Evolutionary conservation across 1,284 basidiomycete species (phyloP).

Genomic region (Fistulinella cinereoalba): DNA sequence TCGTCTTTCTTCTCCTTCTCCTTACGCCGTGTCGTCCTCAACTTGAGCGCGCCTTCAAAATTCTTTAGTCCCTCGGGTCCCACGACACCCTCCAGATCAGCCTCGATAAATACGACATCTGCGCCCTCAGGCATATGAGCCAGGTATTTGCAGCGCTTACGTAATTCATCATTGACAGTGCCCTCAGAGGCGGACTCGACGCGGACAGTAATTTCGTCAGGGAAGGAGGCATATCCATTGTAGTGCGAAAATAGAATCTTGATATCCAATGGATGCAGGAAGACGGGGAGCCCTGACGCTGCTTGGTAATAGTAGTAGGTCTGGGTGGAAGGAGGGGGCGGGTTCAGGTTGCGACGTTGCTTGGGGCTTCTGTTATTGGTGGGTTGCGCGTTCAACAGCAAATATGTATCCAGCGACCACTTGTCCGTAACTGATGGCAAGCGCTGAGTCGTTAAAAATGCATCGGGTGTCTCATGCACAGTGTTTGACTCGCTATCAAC

Average conservation of each 20-base stretch:
- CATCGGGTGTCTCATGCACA: conserved; percentile 44
- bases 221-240: conserved; percentile 81
- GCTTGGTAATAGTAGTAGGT: conserved; percentile 97
- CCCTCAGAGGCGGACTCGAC: conserved; percentile 78
- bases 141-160: conserved; percentile 94
- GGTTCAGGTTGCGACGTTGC: conserved; percentile 74
- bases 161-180: conserved; percentile 86
- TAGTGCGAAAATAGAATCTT: conserved; percentile 88
- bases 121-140: conserved; percentile 88
- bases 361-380: conserved; percentile 42
- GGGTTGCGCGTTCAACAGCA: conserved; percentile 20
- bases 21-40: conserved; percentile 70
- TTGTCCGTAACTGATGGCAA: conserved; percentile 10
- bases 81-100: conserved; percentile 77
- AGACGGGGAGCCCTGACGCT: conserved; percentile 87
- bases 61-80: conserved; percentile 67
- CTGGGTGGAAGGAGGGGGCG: conserved; percentile 75
- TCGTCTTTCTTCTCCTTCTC: conserved; percentile 84
- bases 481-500: conserved; percentile 25
- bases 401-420: conserved; percentile 16
- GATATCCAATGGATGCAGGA: conserved; percentile 94
- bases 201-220: conserved; percentile 74
- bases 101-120: conserved; percentile 93
- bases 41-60: conserved; percentile 78
- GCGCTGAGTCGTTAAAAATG: conserved; percentile 47